Evolutionary conservation across 768 basidiomycete genomes (phyloP).

Genomic region (Pulveroboletus sp.): DNA sequence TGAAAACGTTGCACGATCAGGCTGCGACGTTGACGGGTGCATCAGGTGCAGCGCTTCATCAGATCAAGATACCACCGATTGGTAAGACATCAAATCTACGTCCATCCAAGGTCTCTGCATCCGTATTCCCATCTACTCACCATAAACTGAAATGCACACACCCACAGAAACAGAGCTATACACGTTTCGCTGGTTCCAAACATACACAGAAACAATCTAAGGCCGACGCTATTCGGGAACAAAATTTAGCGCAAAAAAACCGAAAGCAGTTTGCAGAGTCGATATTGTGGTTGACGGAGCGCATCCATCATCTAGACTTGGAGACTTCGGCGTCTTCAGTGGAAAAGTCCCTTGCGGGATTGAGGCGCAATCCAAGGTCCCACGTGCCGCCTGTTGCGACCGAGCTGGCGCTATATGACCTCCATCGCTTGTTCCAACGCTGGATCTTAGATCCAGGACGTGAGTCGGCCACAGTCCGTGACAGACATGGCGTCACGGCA

Average conservation of each 20-base stretch:
- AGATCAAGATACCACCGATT: slow-evolving; percentile 48
- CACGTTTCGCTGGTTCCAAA: slow-evolving; percentile 24
- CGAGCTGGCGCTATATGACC: slow-evolving; percentile 48
- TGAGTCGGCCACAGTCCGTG: slow-evolving; percentile 36
- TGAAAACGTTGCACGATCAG: slow-evolving; percentile 50
- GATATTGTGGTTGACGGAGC: slow-evolving; percentile 49
- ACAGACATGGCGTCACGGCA: slow-evolving; percentile 42
- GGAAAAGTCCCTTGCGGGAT: slow-evolving; percentile 32
- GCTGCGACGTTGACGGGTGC: slow-evolving; percentile 65
- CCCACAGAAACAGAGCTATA: slow-evolving; percentile 14
- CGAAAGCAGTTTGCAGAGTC: slow-evolving; percentile 37
- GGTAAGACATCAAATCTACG: slow-evolving; percentile 16
- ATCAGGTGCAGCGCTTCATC: slow-evolving; percentile 47
- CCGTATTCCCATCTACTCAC: neutral
- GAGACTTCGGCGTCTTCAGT: slow-evolving; percentile 16
- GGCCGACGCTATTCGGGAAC: slow-evolving; percentile 38
- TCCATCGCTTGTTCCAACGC: slow-evolving; percentile 45
- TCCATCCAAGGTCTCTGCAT: slow-evolving; percentile 9
- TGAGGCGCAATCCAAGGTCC: slow-evolving; percentile 44
- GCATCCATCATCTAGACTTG: slow-evolving; percentile 35
- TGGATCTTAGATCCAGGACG: slow-evolving; percentile 49
- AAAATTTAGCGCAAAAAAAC: slow-evolving; percentile 44
- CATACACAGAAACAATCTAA: slow-evolving; percentile 28
- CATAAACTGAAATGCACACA: slow-evolving; percentile 1
- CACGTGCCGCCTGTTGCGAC: slow-evolving; percentile 40